These are phyloP conservation scores for Eimeria maxima DNA, from an alignment of 169 alveolate species.

Conservation along the genomic window DNA sequence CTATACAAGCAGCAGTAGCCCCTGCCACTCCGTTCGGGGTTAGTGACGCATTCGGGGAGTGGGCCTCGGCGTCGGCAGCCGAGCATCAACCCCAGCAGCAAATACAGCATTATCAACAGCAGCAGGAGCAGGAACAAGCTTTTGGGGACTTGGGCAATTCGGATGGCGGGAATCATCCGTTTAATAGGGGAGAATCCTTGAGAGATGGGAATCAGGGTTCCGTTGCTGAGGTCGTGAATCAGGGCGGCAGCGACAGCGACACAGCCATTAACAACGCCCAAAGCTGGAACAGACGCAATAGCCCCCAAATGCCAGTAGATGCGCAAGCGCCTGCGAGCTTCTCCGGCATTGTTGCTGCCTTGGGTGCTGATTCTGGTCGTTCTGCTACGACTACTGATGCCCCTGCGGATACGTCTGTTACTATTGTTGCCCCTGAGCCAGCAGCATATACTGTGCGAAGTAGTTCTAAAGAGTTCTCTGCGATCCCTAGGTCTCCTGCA, in stretches of 20 bases:
- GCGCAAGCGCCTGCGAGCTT: background rate
- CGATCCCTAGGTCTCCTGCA: background rate
- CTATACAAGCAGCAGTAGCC: background rate
- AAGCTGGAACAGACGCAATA: background rate
- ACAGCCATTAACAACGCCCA: background rate
- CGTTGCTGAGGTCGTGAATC: conserved; percentile 2
- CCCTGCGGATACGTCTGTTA: background rate
- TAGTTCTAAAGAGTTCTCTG: background rate
- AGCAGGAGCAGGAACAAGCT: conserved; percentile 1
- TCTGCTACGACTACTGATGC: background rate
- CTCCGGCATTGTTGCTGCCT: background rate
- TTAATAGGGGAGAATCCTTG: background rate
- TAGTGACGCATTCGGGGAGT: conserved; percentile 45
- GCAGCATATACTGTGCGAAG: background rate
- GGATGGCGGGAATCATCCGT: background rate
- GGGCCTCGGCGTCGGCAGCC: conserved; percentile 29
- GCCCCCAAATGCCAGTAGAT: background rate
- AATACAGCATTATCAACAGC: background rate
- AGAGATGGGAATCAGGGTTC: background rate
- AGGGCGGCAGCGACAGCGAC: background rate
- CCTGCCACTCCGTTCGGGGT: background rate
- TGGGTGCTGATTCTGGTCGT: conserved; percentile 16
- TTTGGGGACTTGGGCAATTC: background rate
- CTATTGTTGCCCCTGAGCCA: background rate
- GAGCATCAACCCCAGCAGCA: conserved; percentile 9